phyloP scores from a whole-genome alignment of 768 basidiomycete species.

The Tulasnella sp. region DNA sequence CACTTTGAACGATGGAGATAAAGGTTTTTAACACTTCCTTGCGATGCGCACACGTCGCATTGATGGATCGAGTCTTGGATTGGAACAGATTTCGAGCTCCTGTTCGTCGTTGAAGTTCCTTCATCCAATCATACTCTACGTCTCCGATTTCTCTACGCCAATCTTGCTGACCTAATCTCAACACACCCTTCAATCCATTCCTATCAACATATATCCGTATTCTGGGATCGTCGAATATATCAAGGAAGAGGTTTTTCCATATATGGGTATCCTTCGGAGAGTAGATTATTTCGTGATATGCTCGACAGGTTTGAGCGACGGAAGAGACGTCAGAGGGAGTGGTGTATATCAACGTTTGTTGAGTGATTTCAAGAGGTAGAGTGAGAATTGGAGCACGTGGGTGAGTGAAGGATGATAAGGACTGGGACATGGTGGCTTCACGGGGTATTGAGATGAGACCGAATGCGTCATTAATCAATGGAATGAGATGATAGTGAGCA shows the following conservation, averaged over 20 bases:
- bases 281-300: constrained; percentile 39
- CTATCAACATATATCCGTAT: constrained; percentile 1
- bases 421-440: not conserved
- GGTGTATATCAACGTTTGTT: constrained; percentile 44
- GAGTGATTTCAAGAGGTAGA: constrained; percentile 46
- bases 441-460: too few species aligned
- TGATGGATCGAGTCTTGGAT: not conserved
- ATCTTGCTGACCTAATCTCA: constrained; percentile 24
- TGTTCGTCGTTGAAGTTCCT: constrained; percentile 38
- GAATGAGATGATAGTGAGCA: too few species aligned
- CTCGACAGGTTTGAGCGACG: constrained; percentile 43
- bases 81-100: constrained; percentile 35
- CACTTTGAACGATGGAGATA: not conserved
- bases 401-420: not conserved
- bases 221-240: constrained; percentile 55
- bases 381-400: constrained; percentile 22
- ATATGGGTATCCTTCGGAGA: constrained; percentile 41
- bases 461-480: too few species aligned
- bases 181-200: constrained; percentile 15
- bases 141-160: constrained; percentile 39
- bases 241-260: constrained; percentile 55
- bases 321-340: constrained; percentile 45
- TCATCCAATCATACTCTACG: constrained; percentile 37
- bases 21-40: constrained; percentile 10
- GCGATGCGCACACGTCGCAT: constrained; percentile 3